Evolutionary conservation across 2,329 filamentous ascomycete species (phyloP).

Genomic region (Cercospora sp.): DNA sequence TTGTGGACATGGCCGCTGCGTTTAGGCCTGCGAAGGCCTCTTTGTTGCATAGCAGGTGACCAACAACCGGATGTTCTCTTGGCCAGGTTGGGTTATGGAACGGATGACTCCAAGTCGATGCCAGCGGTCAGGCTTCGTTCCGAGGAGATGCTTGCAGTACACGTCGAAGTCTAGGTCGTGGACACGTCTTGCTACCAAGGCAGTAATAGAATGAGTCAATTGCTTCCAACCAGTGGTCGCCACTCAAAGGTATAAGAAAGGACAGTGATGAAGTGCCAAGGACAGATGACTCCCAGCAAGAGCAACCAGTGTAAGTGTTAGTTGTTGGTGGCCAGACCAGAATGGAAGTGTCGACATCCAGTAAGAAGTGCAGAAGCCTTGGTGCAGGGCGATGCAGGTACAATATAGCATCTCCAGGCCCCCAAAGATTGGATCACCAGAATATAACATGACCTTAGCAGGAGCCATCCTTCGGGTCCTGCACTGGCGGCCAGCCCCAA

Average conservation of each 20-base stretch:
- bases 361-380: constrained; percentile 11
- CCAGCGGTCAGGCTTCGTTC: not conserved
- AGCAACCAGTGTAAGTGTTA: constrained; percentile 21
- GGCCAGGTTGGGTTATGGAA: not conserved
- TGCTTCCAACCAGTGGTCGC: not conserved
- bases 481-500: constrained; percentile 7
- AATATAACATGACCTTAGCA: not conserved
- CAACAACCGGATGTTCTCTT: not conserved
- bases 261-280: constrained; percentile 5
- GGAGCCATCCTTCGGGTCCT: constrained; percentile 17
- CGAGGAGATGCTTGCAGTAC: too few species aligned
- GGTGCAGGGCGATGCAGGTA: constrained; percentile 24
- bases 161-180: not conserved
- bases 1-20: constrained; percentile 25
- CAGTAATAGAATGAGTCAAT: not conserved
- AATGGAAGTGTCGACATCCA: not conserved
- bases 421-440: constrained; percentile 9
- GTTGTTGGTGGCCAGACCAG: constrained; percentile 11
- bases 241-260: not conserved
- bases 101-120: not conserved
- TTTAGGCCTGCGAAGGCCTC: constrained; percentile 10
- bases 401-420: constrained; percentile 17
- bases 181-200: not conserved
- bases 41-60: constrained; percentile 13
- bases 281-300: constrained; percentile 4